Evolutionary conservation across 2,329 filamentous ascomycete genomes (phyloP), one percentile per base, ranked within the genome.

Genomic region (Penicillium sp.): DNA sequence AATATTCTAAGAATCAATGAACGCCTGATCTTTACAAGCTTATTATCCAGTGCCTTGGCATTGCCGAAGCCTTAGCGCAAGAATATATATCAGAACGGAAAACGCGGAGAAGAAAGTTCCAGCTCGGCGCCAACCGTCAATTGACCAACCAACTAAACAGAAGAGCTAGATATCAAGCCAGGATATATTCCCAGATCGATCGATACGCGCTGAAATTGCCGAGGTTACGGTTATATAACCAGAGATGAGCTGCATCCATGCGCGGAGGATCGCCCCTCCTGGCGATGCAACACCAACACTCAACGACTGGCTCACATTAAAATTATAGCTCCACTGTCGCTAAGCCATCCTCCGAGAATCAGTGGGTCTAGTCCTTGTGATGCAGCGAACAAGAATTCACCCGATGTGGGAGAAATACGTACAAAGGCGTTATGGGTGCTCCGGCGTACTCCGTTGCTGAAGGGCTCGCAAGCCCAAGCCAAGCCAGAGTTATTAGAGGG

Each of bases 401-500:
- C 18, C 18, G 25, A 35, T 35, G 44, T 31, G 37, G 40, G 49
- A n/a, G 31, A 49, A 37, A n/a, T n/a, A 8, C 15, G 20, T 12
- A 31, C 27, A 18, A 46, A 44, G 18, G 29, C 27, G 35, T 25
- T 40, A 33, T 29, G n/a, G 25, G 14, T 29, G 9, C 2, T 26
- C 37, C 48, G 53, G 48, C 49, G 48, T 48, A 42, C 35, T 51
- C 40, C 51, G 46, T 20, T 22, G 3, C 18, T 18, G 15, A 33
- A 41, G 23, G 29, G 15, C 27, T 42, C 6, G 27, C 25, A 44
- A 31, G 31, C 29, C 31, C 12, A 48, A 22, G 14, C 29, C 26
- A 33, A 33, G 31, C 4, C 20, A 22, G 2, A 6, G 18, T 11
- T 40, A 40, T 8, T 15, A 12, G 37, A 5, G 12, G 18, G 8